Evolutionary conservation across 345 rosid species (phyloP).

Genomic region (Ceriops tagal): DNA sequence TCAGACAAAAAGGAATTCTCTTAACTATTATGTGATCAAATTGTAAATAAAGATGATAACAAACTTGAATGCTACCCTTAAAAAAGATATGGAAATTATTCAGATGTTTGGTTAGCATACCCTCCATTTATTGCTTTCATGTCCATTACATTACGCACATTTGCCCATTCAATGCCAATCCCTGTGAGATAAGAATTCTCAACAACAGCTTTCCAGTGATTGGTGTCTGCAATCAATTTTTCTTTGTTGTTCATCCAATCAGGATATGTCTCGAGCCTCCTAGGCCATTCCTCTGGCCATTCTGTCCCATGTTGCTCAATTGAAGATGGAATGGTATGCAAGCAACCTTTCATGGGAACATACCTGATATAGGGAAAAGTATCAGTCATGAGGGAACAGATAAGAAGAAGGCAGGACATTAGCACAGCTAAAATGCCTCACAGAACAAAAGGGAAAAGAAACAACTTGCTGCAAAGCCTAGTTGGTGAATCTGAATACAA

Average conservation of each 20-base stretch:
- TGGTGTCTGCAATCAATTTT: conserved; percentile 50
- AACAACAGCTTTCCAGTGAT: conserved; percentile 75
- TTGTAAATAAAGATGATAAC: no score
- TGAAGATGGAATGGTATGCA: conserved; percentile 72
- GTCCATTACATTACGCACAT: conserved; percentile 79
- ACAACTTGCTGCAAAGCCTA: background rate
- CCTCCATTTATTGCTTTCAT: conserved; percentile 96
- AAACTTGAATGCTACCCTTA: no score
- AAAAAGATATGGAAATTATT: conserved; percentile 1
- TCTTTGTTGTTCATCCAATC: conserved; percentile 80
- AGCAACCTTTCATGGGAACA: conserved; percentile 68
- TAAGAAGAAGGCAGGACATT: no score
- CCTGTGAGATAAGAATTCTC: conserved; percentile 81
- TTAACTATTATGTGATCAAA: no score
- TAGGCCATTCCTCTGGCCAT: conserved; percentile 99
- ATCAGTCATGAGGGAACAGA: conserved; percentile 2
- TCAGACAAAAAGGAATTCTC: no score
- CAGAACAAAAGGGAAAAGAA: background rate
- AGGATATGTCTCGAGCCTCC: conserved; percentile 89
- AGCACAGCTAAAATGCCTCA: no score
- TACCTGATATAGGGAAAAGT: conserved; percentile 50
- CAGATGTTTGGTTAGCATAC: conserved; percentile 36
- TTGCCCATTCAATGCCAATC: conserved; percentile 84
- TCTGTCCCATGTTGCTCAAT: conserved; percentile 90
- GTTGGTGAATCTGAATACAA: background rate